Percentiles rank a stretch among this genome's conserved stretches.
These are phyloP conservation scores for Arthrinium phaeospermum DNA, from an alignment of 2,329 filamentous ascomycete genomes.

Conservation along the genomic window DNA sequence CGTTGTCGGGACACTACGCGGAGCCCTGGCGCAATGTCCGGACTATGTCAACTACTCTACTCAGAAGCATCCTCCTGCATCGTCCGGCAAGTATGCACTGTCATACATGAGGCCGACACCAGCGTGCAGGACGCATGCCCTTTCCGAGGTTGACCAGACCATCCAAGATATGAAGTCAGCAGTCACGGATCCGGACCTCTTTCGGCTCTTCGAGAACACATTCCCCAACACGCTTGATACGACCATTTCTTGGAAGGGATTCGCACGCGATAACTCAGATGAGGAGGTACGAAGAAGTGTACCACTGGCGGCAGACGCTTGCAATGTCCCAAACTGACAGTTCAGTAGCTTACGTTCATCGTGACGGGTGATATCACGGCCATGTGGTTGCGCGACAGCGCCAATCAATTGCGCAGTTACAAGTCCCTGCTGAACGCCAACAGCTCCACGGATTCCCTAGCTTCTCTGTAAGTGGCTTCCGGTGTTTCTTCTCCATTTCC, in stretches of 20 bases:
- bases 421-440: constrained; percentile 64
- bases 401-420: constrained; percentile 75
- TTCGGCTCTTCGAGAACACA: constrained; percentile 81
- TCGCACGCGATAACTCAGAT: constrained; percentile 54
- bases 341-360: constrained; percentile 74
- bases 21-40: constrained; percentile 22
- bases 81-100: constrained; percentile 22
- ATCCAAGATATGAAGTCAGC: constrained; percentile 54
- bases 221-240: constrained; percentile 85
- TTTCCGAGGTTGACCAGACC: constrained; percentile 71
- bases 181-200: constrained; percentile 66
- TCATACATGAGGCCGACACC: constrained; percentile 22
- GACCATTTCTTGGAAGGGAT: constrained; percentile 77
- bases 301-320: not conserved
- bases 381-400: constrained; percentile 87
- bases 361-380: constrained; percentile 86
- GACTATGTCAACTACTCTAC: constrained; percentile 22
- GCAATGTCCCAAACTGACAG: constrained; percentile 35
- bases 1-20: not conserved
- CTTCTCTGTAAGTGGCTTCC: constrained; percentile 50
- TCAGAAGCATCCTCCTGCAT: constrained; percentile 22
- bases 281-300: constrained; percentile 35
- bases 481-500: no score
- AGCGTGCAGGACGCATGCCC: constrained; percentile 75
- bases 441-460: constrained; percentile 61